Base-by-base conservation (phyloP, 345 rosid species). In the Eutrema yunnanense region DNA sequence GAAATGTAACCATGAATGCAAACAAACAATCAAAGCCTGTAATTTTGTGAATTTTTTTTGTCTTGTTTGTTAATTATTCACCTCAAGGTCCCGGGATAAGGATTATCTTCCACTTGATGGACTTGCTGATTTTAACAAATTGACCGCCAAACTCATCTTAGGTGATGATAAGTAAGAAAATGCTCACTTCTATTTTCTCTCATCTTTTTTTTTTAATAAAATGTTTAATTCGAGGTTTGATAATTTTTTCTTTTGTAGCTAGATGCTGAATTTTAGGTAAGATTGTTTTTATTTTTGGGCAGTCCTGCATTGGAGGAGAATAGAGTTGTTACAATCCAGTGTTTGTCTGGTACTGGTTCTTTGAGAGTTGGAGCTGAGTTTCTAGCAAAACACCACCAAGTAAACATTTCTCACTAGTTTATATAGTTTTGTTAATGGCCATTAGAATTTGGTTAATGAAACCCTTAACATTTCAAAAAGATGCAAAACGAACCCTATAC, bases 341-440 rank as follows among this genome's bases (percentile, higher is more conserved):
- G 94, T 78, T 83, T 93, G 82, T 92, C 98, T 66, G 96, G 98
- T 43, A 92, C 98, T 65, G 98, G 98, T 73, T 88, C 97, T 14
- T 56, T 88, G 67, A 87, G 98, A 82, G 97, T 93, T 51, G 98
- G 98, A 67, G 96, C 82, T 69, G 98, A 90, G 77, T 93, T 93
- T 85, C 72, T 90, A 80, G 96, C 94, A 8, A 87, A 75, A 72
- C 88, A 90, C 62, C 68, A 87, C 76, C 86, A 82, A 79, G 87
- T 84, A 80, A 73, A 19, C 22, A 19, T 58, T 48, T 27, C 9
- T 27, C 27, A 11, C 68, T 10, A 6, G 0, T 38, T 38, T 6
- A 10, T 56, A 30, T 22, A 12, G 47, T 47, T 73, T 69, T 48
- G 19, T 52, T 66, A 29, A 37, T 40, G 2, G 42, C 61, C 57